Percentiles rank a stretch among this genome's conserved stretches.
Conservation (phyloP, 306 rosid genomes). For the Quercus dentata region DNA sequence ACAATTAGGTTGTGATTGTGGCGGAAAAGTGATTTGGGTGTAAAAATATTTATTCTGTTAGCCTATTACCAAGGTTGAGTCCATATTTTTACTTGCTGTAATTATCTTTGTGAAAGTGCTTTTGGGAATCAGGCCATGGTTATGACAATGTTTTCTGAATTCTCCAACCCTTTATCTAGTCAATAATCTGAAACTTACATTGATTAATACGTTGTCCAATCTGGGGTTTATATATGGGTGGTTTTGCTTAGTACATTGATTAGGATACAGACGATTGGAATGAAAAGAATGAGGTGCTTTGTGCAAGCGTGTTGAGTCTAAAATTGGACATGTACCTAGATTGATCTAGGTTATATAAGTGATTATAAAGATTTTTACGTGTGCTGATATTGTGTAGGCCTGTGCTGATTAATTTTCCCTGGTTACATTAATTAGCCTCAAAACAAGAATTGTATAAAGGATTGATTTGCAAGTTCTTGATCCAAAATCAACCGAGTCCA, state of each 20-base stretch:
- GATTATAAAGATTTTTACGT: too few species aligned
- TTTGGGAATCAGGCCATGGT: not conserved
- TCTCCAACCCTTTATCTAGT: not conserved
- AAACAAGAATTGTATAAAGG: not conserved
- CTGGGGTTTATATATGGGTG: not conserved
- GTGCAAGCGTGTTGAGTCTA: too few species aligned
- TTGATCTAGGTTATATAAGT: too few species aligned
- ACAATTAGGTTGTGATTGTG: not conserved
- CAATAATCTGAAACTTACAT: not conserved
- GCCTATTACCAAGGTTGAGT: not conserved
- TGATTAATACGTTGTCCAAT: not conserved
- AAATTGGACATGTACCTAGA: too few species aligned
- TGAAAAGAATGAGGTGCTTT: too few species aligned
- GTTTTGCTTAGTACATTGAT: not conserved
- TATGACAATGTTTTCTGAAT: not conserved
- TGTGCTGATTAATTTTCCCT: too few species aligned
- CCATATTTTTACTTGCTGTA: not conserved
- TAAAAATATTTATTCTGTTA: not conserved
- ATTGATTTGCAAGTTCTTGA: not conserved
- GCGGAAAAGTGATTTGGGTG: not conserved
- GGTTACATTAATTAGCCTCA: not conserved
- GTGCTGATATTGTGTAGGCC: too few species aligned
- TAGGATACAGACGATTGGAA: too few species aligned
- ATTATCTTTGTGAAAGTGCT: not conserved
- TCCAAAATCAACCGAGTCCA: not conserved